phyloP scores from a whole-genome alignment of 2,329 filamentous ascomycete species.

The Fusarium sp. region DNA sequence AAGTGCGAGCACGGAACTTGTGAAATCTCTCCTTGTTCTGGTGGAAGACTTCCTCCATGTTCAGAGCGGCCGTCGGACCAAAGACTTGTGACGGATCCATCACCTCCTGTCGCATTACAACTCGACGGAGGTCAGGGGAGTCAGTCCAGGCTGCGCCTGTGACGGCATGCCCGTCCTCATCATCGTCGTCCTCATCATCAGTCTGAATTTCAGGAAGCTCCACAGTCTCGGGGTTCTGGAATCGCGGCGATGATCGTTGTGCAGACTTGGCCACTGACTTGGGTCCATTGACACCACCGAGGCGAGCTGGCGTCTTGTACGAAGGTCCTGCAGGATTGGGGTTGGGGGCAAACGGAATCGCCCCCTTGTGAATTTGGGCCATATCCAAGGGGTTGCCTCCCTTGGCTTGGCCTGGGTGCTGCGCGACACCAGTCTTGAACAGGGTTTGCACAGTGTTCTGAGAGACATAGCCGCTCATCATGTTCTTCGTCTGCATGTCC shows the following conservation, averaged over 20 bases:
- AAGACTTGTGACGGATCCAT: slow-evolving; percentile 89
- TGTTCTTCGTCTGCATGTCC: slow-evolving; percentile 71
- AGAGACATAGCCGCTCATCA: slow-evolving; percentile 72
- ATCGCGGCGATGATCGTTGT: slow-evolving; percentile 80
- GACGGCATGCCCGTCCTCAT: slow-evolving; percentile 66
- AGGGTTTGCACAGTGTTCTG: slow-evolving; percentile 66
- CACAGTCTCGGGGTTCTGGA: slow-evolving; percentile 90
- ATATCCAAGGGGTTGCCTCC: slow-evolving; percentile 80
- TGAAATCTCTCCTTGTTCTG: slow-evolving; percentile 87
- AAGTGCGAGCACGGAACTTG: slow-evolving; percentile 91
- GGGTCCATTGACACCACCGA: slow-evolving; percentile 54
- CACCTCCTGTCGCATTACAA: slow-evolving; percentile 84
- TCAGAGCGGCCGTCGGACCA: slow-evolving; percentile 86
- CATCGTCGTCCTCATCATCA: slow-evolving; percentile 90
- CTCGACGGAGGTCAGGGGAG: slow-evolving; percentile 81
- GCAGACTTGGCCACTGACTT: slow-evolving; percentile 72
- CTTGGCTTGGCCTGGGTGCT: slow-evolving; percentile 74
- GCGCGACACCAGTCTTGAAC: slow-evolving; percentile 76
- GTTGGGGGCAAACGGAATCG: slow-evolving; percentile 87
- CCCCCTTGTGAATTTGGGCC: slow-evolving; percentile 88
- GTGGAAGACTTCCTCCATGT: slow-evolving; percentile 96
- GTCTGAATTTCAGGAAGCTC: slow-evolving; percentile 95
- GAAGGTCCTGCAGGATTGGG: slow-evolving; percentile 65
- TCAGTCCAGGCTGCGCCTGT: slow-evolving; percentile 86
- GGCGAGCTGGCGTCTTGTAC: slow-evolving; percentile 79